Evolutionary conservation across 345 rosid genomes (phyloP).

Genomic region (Syzygium aromaticum): DNA sequence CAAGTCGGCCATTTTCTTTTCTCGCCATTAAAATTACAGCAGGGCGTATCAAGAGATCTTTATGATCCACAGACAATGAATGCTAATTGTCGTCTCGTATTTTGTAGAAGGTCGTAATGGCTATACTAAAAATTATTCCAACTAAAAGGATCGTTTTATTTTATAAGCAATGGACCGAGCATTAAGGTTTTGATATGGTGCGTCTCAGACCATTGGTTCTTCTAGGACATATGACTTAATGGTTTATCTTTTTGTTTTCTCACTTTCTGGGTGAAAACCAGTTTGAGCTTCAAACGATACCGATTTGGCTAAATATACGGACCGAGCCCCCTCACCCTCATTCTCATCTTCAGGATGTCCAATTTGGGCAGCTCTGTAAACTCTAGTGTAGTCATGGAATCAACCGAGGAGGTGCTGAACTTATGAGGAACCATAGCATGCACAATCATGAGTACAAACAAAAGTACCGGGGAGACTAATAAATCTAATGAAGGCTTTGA

Average conservation of each 20-base stretch:
- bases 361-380: neutral
- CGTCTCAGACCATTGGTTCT: neutral
- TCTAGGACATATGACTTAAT: no score
- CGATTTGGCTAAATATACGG: neutral
- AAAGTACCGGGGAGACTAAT: neutral
- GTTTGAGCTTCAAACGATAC: no score
- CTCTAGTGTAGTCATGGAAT: neutral
- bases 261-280: neutral
- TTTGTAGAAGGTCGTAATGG: neutral
- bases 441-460: neutral
- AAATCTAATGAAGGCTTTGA: neutral
- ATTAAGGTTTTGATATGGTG: neutral
- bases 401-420: neutral
- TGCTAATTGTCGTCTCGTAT: neutral
- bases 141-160: neutral
- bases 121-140: neutral
- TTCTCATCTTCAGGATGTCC: neutral
- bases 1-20: neutral
- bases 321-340: neutral
- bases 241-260: no score
- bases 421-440: neutral
- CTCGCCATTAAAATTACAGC: neutral
- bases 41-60: neutral
- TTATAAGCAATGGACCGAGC: neutral
- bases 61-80: neutral